Conservation (phyloP, 139 green algal species). For the Chlamydomonas incerta region DNA sequence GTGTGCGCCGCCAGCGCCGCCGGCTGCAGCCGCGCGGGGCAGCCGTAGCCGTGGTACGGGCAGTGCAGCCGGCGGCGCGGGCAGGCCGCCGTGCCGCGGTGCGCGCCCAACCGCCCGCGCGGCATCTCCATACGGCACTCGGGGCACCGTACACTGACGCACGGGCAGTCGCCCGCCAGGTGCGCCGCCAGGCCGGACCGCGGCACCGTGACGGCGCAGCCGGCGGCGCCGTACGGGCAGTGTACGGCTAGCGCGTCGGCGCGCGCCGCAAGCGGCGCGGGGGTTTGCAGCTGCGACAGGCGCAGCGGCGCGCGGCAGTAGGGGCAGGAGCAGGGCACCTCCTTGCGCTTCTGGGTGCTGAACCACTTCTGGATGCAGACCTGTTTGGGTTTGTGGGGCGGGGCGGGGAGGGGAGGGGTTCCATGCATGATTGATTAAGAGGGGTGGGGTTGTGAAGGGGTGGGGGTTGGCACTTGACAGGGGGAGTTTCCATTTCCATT, state of each 20-base stretch:
- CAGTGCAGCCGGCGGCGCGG: conserved; percentile 5
- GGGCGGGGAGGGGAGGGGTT: too few species aligned
- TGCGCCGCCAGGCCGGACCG: neutral
- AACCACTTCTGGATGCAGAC: conserved; percentile 7
- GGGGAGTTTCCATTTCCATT: too few species aligned
- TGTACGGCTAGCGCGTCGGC: neutral
- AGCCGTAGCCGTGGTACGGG: conserved; percentile 1
- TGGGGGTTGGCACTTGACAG: too few species aligned
- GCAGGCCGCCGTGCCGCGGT: neutral
- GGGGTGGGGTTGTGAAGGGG: too few species aligned
- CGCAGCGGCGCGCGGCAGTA: conserved; percentile 33
- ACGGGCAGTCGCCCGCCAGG: neutral
- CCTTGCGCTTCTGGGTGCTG: conserved; percentile 3
- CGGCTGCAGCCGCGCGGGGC: neutral
- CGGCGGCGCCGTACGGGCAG: conserved; percentile 5
- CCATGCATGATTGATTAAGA: too few species aligned
- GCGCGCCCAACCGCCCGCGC: neutral
- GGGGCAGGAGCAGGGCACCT: conserved; percentile 22
- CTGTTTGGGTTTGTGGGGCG: too few species aligned
- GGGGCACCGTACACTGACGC: neutral
- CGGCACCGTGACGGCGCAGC: neutral
- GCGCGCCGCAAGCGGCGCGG: neutral
- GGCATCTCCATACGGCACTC: neutral
- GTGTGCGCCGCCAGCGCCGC: neutral
- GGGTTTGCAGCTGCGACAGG: neutral